Base-by-base conservation (phyloP, 805 yeast species). In the Candida glaebosa region DNA sequence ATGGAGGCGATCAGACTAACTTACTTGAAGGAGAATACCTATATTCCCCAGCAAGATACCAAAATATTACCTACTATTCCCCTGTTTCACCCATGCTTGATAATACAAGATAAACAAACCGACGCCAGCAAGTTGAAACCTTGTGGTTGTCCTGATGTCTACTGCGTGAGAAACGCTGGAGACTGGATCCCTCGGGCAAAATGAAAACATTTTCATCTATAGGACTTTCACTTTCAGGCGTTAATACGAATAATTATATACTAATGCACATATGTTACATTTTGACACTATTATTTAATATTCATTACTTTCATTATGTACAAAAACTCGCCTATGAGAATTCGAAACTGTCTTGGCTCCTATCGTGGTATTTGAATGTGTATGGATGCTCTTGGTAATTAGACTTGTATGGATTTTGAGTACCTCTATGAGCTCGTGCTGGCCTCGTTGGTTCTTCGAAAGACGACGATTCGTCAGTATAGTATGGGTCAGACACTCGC, bases 101-200 rank as follows among this genome's bases (percentile, higher is more conserved):
- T 78, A 40, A 76, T 78, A 59, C 80, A 76, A 55, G 83, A 78
- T 57, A 60, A 63, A 41, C 73, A 72, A 49, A 76, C 80, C 10
- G 82, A 78, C 55, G 56, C 58, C 4, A 57, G 52, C 31, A 67
- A 65, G 43, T 34, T 61, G 35, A 66, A 67, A 45, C 58, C 59
- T 4, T 68, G 73, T 49, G 74, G 74, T 9, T 68, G 73, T 49
- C 65, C 71, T 2, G 73, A 65, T 49, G 42, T 43, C 10, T 63
- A 65, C 42, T 68, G 73, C 40, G 67, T 68, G 32, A 67, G 58
- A 44, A 60, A 64, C 38, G 72, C 69, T 0, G 63, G 70, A 2
- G 55, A 44, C 9, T 67, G 71, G 73, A 68, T 68, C 24, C 73
- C 73, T 2, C 51, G 55, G 33, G 60, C 58, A 5, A 56, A 48